Percentiles rank a stretch among this genome's conserved stretches.
Evolutionary conservation across 2,329 filamentous ascomycete species (phyloP).

Genomic region (Chalara sp.): DNA sequence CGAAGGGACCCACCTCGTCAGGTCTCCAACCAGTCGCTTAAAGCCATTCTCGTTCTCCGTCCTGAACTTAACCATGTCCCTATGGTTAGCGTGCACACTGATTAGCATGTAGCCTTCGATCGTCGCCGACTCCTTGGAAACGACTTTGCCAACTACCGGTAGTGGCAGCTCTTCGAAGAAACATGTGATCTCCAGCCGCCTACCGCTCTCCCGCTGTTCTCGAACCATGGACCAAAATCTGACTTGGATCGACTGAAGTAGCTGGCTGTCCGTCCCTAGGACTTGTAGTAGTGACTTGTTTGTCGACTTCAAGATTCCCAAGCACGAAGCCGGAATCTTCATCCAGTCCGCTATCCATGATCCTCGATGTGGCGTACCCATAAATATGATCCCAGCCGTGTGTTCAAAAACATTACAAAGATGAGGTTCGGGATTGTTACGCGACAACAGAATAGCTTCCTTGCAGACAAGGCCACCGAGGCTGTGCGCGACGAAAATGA

Average conservation of each 20-base stretch:
- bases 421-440: slow-evolving; percentile 25
- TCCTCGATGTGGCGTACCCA: slow-evolving; percentile 34
- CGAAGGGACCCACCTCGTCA: slow-evolving; percentile 3
- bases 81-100: slow-evolving; percentile 1
- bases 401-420: slow-evolving; percentile 24
- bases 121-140: not conserved
- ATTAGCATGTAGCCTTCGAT: not conserved
- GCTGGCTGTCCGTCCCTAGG: slow-evolving; percentile 21
- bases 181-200: slow-evolving; percentile 23
- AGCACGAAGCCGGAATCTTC: slow-evolving; percentile 17
- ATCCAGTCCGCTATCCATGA: slow-evolving; percentile 30
- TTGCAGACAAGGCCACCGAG: slow-evolving; percentile 35
- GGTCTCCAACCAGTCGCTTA: slow-evolving; percentile 5
- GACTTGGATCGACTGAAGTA: slow-evolving; percentile 19
- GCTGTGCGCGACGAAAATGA: slow-evolving; percentile 34
- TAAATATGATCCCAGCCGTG: slow-evolving; percentile 28
- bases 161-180: slow-evolving; percentile 31
- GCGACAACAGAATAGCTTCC: slow-evolving; percentile 28
- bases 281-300: slow-evolving; percentile 27
- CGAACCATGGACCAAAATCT: slow-evolving; percentile 16
- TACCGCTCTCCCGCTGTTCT: slow-evolving; percentile 2
- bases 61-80: slow-evolving; percentile 4
- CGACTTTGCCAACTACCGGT: slow-evolving; percentile 10
- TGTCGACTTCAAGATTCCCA: slow-evolving; percentile 18
- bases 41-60: slow-evolving; percentile 3